Evolutionary conservation across 2,329 filamentous ascomycete species (phyloP), one percentile per base, ranked within the genome.

Genomic region (Neonectria sp.): DNA sequence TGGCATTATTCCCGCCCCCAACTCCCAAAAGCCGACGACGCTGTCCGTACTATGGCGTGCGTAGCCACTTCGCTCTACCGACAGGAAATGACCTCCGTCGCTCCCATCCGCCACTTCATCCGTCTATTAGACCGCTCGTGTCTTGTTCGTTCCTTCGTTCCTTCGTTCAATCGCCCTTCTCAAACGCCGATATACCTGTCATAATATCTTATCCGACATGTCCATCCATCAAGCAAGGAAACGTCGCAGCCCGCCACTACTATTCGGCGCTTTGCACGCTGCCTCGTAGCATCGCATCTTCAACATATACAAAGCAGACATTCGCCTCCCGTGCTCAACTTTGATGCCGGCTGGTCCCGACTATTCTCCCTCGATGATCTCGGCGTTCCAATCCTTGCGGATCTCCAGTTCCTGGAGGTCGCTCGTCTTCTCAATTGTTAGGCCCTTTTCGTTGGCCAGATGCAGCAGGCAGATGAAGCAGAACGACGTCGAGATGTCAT

Each of bases 401-500:
- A 92, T 91, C 55, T 86, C 83, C 68, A 92, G 81, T 75, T 92
- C 90, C 59, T 83, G 84, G 62, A 92, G 80, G 55, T 86, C 88
- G 48, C 84, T 82, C 12, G 87, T 87, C 74, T 89, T 89, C 71
- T 92, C 88, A 69, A 98, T 92, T 27, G 92, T 86, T 45, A 98
- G 84, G 0, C 95, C 95, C 83, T 97, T 95, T 78, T 98, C 95
- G 81, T 98, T 98, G 67, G 95, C 95, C 75, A 98, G 79, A 81
- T 98, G 95, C 71, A 98, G 84, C 65, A 97, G 83, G 75, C 93
- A 97, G 77, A 99, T 99, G 82, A 98, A 99, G 79, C 96, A 97
- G 82, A 84, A 92, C 70, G 89, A 97, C 0, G 96, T 99, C 40
- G 95, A 97, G 76, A 99, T 98, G 81, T 99, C 96, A 68, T 92